Evolutionary conservation across 1,284 basidiomycete species (phyloP).

Genomic region (Austroboletus novae-zelandiae): DNA sequence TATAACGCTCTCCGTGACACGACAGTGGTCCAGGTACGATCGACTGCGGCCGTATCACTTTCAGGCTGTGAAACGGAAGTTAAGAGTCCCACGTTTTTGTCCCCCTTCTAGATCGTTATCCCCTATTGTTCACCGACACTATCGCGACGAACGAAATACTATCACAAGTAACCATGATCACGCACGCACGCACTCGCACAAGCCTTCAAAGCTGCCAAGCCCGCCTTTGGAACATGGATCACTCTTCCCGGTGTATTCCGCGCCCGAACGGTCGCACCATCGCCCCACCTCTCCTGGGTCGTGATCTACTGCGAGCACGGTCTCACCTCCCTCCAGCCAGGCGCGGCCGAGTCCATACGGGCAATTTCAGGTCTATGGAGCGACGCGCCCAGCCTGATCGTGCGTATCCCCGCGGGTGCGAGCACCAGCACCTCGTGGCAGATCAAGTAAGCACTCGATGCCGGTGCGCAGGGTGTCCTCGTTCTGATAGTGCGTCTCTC

Average conservation of each 20-base stretch:
- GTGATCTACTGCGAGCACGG: constrained; percentile 68
- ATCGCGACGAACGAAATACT: neutral
- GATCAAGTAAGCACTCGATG: constrained; percentile 66
- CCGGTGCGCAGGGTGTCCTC: constrained; percentile 58
- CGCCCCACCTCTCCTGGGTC: constrained; percentile 59
- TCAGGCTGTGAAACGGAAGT: too few relatives aligned
- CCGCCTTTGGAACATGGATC: constrained; percentile 74
- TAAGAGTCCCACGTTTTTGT: too few relatives aligned
- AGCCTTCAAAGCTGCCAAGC: constrained; percentile 46
- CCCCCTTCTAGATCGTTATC: too few relatives aligned
- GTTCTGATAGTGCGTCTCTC: constrained; percentile 55
- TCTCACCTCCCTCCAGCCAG: constrained; percentile 50
- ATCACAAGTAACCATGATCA: constrained; percentile 27
- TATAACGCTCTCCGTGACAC: too few relatives aligned
- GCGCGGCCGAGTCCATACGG: constrained; percentile 51
- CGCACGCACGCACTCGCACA: constrained; percentile 44
- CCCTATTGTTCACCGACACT: too few relatives aligned
- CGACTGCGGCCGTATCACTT: too few relatives aligned
- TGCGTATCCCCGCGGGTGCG: constrained; percentile 57
- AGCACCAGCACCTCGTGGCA: constrained; percentile 58
- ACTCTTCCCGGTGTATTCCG: constrained; percentile 54
- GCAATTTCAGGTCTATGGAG: constrained; percentile 47
- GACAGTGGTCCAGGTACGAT: too few relatives aligned
- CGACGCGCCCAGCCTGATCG: constrained; percentile 49
- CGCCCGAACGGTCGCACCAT: constrained; percentile 53